Evolutionary conservation across 306 rosid species (phyloP).

Genomic region (Sindora glabra): DNA sequence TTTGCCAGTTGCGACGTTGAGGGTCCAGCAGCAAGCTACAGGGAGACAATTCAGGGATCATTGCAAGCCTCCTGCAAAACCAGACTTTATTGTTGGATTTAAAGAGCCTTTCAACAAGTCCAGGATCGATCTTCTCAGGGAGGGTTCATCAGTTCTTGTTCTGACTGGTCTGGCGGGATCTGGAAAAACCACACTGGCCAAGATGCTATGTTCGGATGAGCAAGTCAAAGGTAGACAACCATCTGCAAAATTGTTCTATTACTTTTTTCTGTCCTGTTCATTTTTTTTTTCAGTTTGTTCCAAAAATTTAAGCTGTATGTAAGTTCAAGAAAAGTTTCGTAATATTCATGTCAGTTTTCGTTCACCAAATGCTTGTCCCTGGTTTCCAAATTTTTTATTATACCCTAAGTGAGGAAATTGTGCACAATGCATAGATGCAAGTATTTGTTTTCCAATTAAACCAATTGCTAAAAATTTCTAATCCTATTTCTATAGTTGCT

Average conservation of each 20-base stretch:
- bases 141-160: constrained; percentile 14
- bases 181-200: constrained; percentile 55
- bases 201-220: constrained; percentile 34
- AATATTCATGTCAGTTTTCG: neutral
- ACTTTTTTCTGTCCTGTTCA: neutral
- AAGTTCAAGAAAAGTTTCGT: neutral
- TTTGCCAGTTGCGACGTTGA: neutral
- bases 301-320: neutral
- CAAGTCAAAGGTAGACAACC: constrained; percentile 31
- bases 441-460: no score
- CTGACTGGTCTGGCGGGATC: constrained; percentile 53
- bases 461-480: no score
- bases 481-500: no score
- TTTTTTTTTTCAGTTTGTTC: neutral
- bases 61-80: constrained; percentile 29
- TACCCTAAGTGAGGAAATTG: no score
- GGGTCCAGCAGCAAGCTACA: neutral
- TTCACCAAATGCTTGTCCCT: no score
- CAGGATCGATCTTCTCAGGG: constrained; percentile 30
- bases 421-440: no score
- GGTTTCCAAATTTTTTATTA: no score
- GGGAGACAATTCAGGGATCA: neutral
- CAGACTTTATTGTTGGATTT: constrained; percentile 31
- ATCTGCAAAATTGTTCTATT: neutral
- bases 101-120: constrained; percentile 21